Evolutionary conservation across 1,139 yeast genomes (phyloP).

Genomic region (Pichia sp.): DNA sequence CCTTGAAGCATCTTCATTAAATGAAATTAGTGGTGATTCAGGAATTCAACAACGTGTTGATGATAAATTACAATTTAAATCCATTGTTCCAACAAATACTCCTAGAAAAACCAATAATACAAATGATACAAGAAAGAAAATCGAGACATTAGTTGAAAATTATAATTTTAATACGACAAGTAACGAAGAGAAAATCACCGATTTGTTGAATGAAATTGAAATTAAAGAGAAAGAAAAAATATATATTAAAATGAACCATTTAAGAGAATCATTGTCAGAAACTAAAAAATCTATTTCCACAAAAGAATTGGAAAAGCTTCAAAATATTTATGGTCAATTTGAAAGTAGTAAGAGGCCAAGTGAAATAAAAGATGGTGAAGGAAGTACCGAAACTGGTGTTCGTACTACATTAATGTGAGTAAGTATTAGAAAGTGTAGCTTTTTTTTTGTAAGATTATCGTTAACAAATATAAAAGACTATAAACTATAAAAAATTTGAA

Average conservation of each 20-base stretch:
- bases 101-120: constrained; percentile 2
- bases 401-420: constrained; percentile 43
- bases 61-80: not conserved
- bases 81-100: not conserved
- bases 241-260: constrained; percentile 46
- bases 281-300: constrained; percentile 84
- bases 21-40: constrained; percentile 28
- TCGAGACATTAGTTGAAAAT: not conserved
- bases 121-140: constrained; percentile 14
- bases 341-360: constrained; percentile 71
- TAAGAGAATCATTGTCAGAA: constrained; percentile 59
- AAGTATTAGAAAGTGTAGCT: not conserved
- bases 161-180: not conserved
- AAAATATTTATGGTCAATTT: constrained; percentile 63
- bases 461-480: not conserved
- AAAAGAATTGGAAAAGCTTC: constrained; percentile 60
- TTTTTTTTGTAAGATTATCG: not conserved
- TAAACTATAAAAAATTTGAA: not conserved
- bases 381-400: constrained; percentile 81
- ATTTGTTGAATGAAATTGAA: not conserved
- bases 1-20: constrained; percentile 36
- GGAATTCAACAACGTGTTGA: not conserved
- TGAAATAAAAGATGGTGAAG: constrained; percentile 80
- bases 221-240: constrained; percentile 23
- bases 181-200: not conserved